These are phyloP conservation scores for Pascua guehoae DNA, from an alignment of 1,284 basidiomycete species.

Conservation along the genomic window DNA sequence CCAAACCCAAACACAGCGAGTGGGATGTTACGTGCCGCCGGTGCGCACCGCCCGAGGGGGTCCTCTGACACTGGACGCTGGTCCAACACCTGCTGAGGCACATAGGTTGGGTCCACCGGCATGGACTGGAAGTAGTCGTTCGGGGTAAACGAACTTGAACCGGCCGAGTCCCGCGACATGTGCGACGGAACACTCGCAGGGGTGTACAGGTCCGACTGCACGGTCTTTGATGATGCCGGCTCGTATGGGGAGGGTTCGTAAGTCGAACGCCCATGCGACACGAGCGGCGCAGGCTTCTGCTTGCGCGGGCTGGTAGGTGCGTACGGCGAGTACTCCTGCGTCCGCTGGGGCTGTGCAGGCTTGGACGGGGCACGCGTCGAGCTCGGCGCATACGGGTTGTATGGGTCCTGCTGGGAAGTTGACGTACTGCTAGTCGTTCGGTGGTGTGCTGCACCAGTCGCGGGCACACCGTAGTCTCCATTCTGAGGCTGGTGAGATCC, in stretches of 20 bases:
- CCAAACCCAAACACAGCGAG: slow-evolving; percentile 85
- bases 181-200: too few species aligned
- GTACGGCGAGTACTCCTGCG: slow-evolving; percentile 7
- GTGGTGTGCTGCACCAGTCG: neutral
- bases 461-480: neutral
- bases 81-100: slow-evolving; percentile 44
- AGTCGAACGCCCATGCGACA: slow-evolving; percentile 8
- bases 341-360: neutral
- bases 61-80: slow-evolving; percentile 61
- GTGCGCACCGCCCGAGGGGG: slow-evolving; percentile 68
- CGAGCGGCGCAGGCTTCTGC: too few species aligned
- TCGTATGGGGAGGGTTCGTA: slow-evolving; percentile 22
- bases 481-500: neutral
- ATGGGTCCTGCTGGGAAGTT: slow-evolving; percentile 4
- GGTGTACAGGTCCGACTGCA: too few species aligned
- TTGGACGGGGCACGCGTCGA: neutral
- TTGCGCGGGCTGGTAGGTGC: neutral
- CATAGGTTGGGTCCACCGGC: slow-evolving; percentile 64
- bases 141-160: too few species aligned
- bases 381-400: slow-evolving; percentile 12
- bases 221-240: slow-evolving; percentile 8
- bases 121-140: slow-evolving; percentile 54
- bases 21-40: slow-evolving; percentile 59
- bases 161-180: too few species aligned
- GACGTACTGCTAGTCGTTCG: neutral